Base-by-base conservation (phyloP, 169 alveolate genomes). In the Cyclospora cayetanensis region DNA sequence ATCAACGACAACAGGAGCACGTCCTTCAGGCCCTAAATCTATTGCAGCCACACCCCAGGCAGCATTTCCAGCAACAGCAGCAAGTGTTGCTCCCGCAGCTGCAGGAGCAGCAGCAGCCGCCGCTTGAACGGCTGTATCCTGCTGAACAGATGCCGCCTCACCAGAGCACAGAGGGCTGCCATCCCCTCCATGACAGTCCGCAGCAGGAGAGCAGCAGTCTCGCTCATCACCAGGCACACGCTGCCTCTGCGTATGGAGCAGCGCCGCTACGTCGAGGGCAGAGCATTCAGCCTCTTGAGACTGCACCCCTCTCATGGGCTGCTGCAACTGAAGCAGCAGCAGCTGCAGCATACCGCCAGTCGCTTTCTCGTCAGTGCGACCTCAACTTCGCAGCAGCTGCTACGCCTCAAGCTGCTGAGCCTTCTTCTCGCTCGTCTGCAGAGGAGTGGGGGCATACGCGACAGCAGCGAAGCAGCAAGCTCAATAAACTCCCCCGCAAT, bases 381-480 rank as follows among this genome's bases (percentile, higher is more conserved):
- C 50, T 4, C 77, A 66, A 39, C 15, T 4, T 29, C 9, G 77
- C n/a, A 15, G 29, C 77, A 9, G 50, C 77, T 0, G 77, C 25
- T 55, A 31, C 77, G 29, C 50, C 77, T 66, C 50, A 39, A 34
- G n/a, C n/a, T n/a, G 42, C 77, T 66, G 77, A 39, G 29, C 50
- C 77, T 66, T 39, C 77, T 66, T 22, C 77, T 29, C 77, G 50
- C 2, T 66, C 18, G 3, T 1, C 77, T 66, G 77, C 43, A 29
- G 77, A 66, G 7, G 43, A 39, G 43, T 39, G 43, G 4, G 77
- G 50, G 35, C 50, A 39, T 12, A 43, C 77, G 2, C 77, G 77
- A 1, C 77, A 4, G 77, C 77, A 66, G 77, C 77, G 77, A n/a
- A 66, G 77, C 77, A 66, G 77, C 77, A 66, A 66, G 35, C 77